Base-by-base conservation (phyloP, 331 rosid genomes). In the Malus hybrid region DNA sequence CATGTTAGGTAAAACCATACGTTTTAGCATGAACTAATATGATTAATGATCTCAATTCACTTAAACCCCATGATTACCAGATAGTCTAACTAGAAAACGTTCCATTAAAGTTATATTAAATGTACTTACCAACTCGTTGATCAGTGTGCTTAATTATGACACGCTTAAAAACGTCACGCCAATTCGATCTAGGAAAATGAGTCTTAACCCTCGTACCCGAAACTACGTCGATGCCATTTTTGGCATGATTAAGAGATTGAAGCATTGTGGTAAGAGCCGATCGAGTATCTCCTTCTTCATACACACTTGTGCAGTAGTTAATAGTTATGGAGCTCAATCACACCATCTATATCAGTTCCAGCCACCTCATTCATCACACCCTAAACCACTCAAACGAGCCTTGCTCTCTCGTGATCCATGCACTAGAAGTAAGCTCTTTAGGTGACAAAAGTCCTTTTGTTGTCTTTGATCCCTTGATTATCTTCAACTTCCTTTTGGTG, bases 361-460 rank as follows among this genome's bases (percentile, higher is more conserved):
- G 93, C 93, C 16, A 93, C 89, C 74, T 91, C 98, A 57, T 93
- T 83, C 98, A 93, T 93, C 67, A 89, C 97, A 28, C 93, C 97
- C 82, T 83, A 24, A 93, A 93, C 98, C 98, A 93, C 76, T 91
- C 97, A 46, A 93, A 91, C 2, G 93, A 93, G 39, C 98, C 97
- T 70, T 93, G 97, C 76, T 93, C 98, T 2, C 97, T 83, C 4
- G 98, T 93, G 4, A 93, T 92, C 98, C 98, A 93, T 92, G 97
- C 98, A 91, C 31, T 93, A 93, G 77, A 93, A 93, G 76, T 93
- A 91, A 15, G 90, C 98, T 24, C 94, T 73, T 20, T 82, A 85
- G 13, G 96, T 90, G 16, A 83, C 93, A 28, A 5, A 28, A 5
- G 65, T 18, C 87, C 83, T 85, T 56, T 9, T 22, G 67, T 80